phyloP scores from a whole-genome alignment of 2,329 filamentous ascomycete genomes.

The Penicillium glabrum region DNA sequence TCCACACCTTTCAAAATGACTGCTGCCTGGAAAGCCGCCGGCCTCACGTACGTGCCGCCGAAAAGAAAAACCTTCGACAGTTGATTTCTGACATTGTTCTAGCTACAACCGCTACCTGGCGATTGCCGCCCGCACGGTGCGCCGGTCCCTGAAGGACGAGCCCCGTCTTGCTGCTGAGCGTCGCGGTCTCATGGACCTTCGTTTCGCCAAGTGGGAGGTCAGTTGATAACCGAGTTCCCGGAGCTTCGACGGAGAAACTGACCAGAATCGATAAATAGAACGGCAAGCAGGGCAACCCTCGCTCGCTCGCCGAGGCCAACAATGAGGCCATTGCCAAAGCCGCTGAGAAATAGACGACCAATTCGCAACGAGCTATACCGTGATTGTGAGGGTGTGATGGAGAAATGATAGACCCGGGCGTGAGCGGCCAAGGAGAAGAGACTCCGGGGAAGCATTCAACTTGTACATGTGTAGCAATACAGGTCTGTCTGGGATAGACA shows the following conservation, averaged over 20 bases:
- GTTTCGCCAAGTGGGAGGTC: conserved; percentile 95
- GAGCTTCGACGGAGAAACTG: conserved; percentile 24
- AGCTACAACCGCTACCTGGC: conserved; percentile 99
- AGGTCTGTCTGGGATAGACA: conserved; percentile 31
- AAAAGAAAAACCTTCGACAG: background rate
- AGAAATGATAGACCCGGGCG: conserved; percentile 21
- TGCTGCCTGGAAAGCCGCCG: conserved; percentile 97
- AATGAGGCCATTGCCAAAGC: conserved; percentile 47
- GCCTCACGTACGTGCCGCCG: conserved; percentile 73
- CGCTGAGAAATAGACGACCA: conserved; percentile 41
- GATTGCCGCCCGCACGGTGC: conserved; percentile 90
- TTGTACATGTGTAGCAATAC: conserved; percentile 42
- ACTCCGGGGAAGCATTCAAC: conserved; percentile 19
- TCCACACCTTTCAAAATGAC: conserved; percentile 68
- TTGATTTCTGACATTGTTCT: conserved; percentile 31
- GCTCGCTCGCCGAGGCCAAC: conserved; percentile 65
- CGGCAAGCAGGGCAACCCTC: conserved; percentile 89
- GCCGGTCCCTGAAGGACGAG: conserved; percentile 95
- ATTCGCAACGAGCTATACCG: background rate
- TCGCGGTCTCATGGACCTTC: conserved; percentile 83
- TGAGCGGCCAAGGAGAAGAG: conserved; percentile 14
- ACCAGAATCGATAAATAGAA: conserved; percentile 59
- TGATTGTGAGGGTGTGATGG: conserved; percentile 12
- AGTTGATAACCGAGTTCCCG: conserved; percentile 4
- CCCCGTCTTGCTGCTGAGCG: conserved; percentile 84